Percentiles rank a stretch among this genome's conserved stretches.
Conservation (phyloP, 768 basidiomycete species). For the Trametes elegans region DNA sequence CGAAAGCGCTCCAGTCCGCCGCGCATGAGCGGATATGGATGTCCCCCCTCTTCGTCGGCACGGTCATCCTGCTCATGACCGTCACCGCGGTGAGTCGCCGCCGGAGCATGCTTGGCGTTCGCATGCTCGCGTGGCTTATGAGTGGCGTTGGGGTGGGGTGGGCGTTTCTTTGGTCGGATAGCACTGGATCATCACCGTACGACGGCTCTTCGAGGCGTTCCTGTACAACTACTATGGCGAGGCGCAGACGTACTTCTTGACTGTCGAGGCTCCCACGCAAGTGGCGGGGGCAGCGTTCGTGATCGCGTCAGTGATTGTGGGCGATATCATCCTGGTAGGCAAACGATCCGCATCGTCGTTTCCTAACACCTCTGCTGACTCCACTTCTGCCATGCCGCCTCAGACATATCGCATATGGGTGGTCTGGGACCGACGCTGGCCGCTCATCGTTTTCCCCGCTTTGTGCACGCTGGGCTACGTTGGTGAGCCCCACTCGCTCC, state of each 20-base stretch:
- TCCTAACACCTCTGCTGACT: background rate
- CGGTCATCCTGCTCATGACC: background rate
- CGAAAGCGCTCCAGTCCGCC: background rate
- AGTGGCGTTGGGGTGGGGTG: background rate
- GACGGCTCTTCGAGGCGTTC: conserved; percentile 9
- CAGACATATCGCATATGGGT: conserved; percentile 14
- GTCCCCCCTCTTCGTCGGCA: background rate
- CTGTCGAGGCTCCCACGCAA: conserved; percentile 2
- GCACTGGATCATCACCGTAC: conserved; percentile 13
- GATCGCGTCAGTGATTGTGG: conserved; percentile 3
- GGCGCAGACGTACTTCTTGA: background rate
- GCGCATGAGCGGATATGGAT: background rate
- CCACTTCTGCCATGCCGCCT: background rate
- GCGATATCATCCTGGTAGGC: conserved; percentile 11
- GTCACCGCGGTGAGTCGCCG: background rate
- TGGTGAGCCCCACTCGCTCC: background rate
- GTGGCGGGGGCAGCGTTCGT: conserved; percentile 5
- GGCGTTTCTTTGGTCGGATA: no score
- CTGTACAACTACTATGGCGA: background rate
- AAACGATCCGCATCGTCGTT: no score
- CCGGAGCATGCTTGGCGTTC: no score
- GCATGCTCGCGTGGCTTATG: background rate
- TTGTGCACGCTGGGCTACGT: conserved; percentile 5
- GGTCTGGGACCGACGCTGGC: conserved; percentile 4
- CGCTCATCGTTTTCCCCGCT: conserved; percentile 7